Conservation (phyloP, 768 basidiomycete genomes). For the Leucocoprinus birnbaumii region DNA sequence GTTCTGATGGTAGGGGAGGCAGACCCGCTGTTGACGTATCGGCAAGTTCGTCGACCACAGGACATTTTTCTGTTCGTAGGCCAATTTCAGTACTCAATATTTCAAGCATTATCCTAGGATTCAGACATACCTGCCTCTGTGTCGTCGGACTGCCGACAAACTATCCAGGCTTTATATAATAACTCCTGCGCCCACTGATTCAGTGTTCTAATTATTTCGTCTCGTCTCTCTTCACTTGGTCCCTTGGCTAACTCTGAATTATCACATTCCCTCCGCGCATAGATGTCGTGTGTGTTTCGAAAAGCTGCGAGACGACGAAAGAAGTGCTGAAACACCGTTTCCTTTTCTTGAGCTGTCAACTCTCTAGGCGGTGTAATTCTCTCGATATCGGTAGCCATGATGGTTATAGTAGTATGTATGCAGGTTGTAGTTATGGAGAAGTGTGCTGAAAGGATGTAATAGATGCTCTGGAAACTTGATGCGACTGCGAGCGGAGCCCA, state of each 20-base stretch:
- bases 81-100: neutral
- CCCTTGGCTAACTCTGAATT: slow-evolving; percentile 5
- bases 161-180: slow-evolving; percentile 39
- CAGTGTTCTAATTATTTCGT: slow-evolving; percentile 30
- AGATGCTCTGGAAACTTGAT: no score
- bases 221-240: slow-evolving; percentile 13
- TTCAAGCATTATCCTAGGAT: neutral
- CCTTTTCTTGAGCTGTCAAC: slow-evolving; percentile 30
- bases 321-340: slow-evolving; percentile 39
- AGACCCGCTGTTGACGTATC: slow-evolving; percentile 46
- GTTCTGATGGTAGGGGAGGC: slow-evolving; percentile 30
- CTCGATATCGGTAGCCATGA: slow-evolving; percentile 19
- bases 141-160: slow-evolving; percentile 32
- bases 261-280: slow-evolving; percentile 32
- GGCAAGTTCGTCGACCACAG: slow-evolving; percentile 35
- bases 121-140: slow-evolving; percentile 11
- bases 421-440: no score
- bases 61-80: slow-evolving; percentile 32
- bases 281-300: slow-evolving; percentile 39
- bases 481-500: no score
- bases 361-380: slow-evolving; percentile 36
- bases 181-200: slow-evolving; percentile 44
- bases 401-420: neutral
- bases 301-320: slow-evolving; percentile 41
- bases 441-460: no score